Evolutionary conservation across 2,329 filamentous ascomycete genomes (phyloP).

Genomic region (Talaromyces sp.): DNA sequence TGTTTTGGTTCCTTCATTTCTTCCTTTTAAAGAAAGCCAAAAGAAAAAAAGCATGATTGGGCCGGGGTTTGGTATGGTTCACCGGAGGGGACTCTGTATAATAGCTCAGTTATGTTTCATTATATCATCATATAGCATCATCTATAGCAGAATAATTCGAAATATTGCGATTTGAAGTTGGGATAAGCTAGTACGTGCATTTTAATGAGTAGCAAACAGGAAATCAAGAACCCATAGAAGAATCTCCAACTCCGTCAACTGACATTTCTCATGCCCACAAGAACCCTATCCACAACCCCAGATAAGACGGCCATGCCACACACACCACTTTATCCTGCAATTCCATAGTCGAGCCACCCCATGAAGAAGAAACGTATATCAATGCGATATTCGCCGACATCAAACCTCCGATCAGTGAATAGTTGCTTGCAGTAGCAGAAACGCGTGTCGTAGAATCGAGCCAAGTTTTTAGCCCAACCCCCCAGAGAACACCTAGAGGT

Average conservation of each 20-base stretch:
- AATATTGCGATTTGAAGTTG: background rate
- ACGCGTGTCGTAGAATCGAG: background rate
- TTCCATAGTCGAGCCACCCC: background rate
- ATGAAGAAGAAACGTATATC: background rate
- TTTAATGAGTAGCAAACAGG: background rate
- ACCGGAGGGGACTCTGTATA: background rate
- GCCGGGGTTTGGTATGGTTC: background rate
- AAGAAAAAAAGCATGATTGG: background rate
- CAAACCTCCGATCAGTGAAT: background rate
- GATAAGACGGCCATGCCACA: background rate
- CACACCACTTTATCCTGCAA: background rate
- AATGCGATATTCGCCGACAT: background rate
- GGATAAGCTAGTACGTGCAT: background rate
- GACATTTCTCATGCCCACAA: background rate
- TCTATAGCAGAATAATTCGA: background rate
- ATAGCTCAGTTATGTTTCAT: background rate
- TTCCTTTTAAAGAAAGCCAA: background rate
- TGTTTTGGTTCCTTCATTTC: background rate
- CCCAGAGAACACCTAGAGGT: background rate
- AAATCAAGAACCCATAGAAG: no score
- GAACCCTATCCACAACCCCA: background rate
- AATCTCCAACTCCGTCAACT: no score
- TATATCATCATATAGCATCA: background rate
- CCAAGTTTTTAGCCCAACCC: background rate
- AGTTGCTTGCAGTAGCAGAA: background rate